Evolutionary conservation across 495 filamentous ascomycete species (phyloP).

Genomic region (Massariosphaeria phaeospora): DNA sequence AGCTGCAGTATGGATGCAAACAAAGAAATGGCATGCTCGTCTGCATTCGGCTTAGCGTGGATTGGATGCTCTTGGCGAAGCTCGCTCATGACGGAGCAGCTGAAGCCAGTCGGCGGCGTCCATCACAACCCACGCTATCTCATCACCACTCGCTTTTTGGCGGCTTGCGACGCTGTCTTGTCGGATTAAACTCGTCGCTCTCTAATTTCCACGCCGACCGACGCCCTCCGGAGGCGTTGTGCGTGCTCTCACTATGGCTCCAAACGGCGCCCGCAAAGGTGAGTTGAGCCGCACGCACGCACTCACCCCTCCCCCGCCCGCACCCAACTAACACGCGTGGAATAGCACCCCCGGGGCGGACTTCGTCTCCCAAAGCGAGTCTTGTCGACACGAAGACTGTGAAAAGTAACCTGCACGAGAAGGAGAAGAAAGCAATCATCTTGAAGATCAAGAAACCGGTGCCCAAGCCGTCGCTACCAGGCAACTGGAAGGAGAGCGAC

Average conservation of each 20-base stretch:
- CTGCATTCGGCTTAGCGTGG: no score
- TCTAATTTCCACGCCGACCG: slow-evolving; percentile 4
- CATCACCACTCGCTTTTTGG: slow-evolving; percentile 3
- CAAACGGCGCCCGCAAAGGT: slow-evolving; percentile 27
- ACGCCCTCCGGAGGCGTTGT: slow-evolving; percentile 8
- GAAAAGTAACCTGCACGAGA: slow-evolving; percentile 14
- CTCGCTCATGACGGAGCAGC: no score
- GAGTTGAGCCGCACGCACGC: slow-evolving; percentile 19
- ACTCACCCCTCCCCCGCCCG: slow-evolving; percentile 11
- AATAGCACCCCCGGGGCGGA: slow-evolving; percentile 13
- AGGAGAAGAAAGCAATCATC: slow-evolving; percentile 29
- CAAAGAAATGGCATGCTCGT: no score
- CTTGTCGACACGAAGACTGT: slow-evolving; percentile 15
- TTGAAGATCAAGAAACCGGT: slow-evolving; percentile 32
- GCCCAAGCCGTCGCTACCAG: slow-evolving; percentile 30
- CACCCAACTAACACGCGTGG: not conserved
- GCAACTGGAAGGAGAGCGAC: slow-evolving; percentile 37
- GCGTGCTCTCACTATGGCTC: slow-evolving; percentile 10
- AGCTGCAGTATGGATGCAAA: no score
- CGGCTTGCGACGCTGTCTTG: not conserved
- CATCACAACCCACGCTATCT: slow-evolving; percentile 6
- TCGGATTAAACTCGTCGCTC: not conserved
- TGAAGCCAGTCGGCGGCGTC: no score
- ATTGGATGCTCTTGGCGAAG: no score
- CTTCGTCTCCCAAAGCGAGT: slow-evolving; percentile 11